Evolutionary conservation across 257 asterid species (phyloP).

Genomic region (Nicotiana noctiflora): DNA sequence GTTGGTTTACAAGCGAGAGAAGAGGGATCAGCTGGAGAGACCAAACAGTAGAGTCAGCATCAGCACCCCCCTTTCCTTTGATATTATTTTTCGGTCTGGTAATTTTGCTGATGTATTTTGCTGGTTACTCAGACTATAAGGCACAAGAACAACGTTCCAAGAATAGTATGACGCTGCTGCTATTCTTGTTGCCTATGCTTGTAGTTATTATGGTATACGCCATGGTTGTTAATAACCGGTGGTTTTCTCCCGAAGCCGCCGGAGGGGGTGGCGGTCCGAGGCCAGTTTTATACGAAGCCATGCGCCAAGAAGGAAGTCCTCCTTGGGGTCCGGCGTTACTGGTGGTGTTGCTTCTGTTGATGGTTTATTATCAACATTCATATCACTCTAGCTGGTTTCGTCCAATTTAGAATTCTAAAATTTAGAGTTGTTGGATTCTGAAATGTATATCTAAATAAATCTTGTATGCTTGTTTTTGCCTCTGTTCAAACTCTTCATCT

Average conservation of each 20-base stretch:
- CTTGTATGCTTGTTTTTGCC: no score
- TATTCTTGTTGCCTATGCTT: slow-evolving; percentile 38
- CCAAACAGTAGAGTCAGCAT: slow-evolving; percentile 42
- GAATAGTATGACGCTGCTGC: slow-evolving; percentile 28
- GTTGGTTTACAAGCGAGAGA: slow-evolving; percentile 35
- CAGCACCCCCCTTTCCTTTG: slow-evolving; percentile 56
- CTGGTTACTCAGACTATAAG: slow-evolving; percentile 25
- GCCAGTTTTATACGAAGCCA: slow-evolving; percentile 2
- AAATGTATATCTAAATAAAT: no score
- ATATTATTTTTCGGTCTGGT: slow-evolving; percentile 45
- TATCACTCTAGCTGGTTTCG: slow-evolving; percentile 1
- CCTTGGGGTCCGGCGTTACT: not conserved
- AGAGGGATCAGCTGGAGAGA: slow-evolving; percentile 64
- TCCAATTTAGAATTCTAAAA: not conserved
- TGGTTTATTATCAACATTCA: not conserved
- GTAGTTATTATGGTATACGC: slow-evolving; percentile 23
- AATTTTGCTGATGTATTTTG: slow-evolving; percentile 29
- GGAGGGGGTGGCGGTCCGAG: slow-evolving; percentile 18
- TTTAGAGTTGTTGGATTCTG: no score
- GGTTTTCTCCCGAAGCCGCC: slow-evolving; percentile 22
- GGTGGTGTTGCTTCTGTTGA: not conserved
- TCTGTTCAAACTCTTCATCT: no score
- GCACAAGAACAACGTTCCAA: slow-evolving; percentile 31
- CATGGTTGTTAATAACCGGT: slow-evolving; percentile 25
- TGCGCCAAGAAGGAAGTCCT: not conserved